Evolutionary conservation across 805 yeast genomes (phyloP).

Genomic region (Candida alai): DNA sequence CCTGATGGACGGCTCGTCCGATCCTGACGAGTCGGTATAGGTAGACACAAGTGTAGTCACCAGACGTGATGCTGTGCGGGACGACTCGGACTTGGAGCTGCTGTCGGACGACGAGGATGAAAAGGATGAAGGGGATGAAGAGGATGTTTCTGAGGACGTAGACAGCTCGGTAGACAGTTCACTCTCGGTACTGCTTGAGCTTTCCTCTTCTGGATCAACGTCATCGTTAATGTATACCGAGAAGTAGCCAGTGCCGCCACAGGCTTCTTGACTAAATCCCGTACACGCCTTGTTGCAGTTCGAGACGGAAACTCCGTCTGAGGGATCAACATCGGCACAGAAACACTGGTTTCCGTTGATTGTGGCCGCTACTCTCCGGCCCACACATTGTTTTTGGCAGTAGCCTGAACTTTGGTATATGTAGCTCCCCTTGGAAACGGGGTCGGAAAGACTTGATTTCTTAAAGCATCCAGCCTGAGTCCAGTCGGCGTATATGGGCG

Average conservation of each 20-base stretch:
- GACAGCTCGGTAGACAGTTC: slow-evolving; percentile 9
- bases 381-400: slow-evolving; percentile 52
- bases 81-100: slow-evolving; percentile 6
- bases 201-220: slow-evolving; percentile 14
- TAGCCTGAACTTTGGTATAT: slow-evolving; percentile 56
- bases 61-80: slow-evolving; percentile 1
- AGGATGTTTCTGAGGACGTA: slow-evolving; percentile 10
- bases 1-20: slow-evolving; percentile 9
- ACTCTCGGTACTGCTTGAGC: neutral
- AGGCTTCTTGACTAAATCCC: slow-evolving; percentile 34
- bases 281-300: slow-evolving; percentile 30
- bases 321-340: slow-evolving; percentile 34
- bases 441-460: slow-evolving; percentile 5
- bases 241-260: slow-evolving; percentile 37
- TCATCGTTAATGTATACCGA: slow-evolving; percentile 25
- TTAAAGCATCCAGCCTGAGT: slow-evolving; percentile 11
- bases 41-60: slow-evolving; percentile 19
- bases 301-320: slow-evolving; percentile 22
- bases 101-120: slow-evolving; percentile 10
- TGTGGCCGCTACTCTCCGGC: slow-evolving; percentile 34
- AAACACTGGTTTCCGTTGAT: slow-evolving; percentile 35
- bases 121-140: slow-evolving; percentile 7
- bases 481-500: slow-evolving; percentile 10
- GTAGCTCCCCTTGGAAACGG: slow-evolving; percentile 45
- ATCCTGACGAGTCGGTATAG: slow-evolving; percentile 9